These are phyloP conservation scores for Guyanaporus albipodus DNA, from an alignment of 768 basidiomycete species.

Conservation along the genomic window DNA sequence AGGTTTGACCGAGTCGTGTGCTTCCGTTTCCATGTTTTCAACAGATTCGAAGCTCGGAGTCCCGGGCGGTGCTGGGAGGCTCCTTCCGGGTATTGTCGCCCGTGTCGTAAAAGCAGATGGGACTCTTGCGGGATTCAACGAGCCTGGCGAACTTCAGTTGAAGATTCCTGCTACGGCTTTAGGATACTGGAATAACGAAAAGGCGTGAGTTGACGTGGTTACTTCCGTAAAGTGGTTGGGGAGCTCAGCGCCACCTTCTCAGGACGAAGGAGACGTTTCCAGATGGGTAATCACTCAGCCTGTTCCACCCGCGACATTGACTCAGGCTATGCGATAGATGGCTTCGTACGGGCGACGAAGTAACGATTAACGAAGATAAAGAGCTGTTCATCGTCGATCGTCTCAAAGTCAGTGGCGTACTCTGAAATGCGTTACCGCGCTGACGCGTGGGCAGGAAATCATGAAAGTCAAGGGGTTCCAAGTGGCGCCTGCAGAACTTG, in stretches of 20 bases:
- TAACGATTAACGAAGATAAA: constrained; percentile 46
- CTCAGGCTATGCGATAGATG: constrained; percentile 39
- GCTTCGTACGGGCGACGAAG: constrained; percentile 69
- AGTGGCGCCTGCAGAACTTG: constrained; percentile 71
- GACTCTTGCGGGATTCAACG: constrained; percentile 47
- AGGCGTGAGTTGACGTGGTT: constrained; percentile 48
- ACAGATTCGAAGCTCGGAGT: constrained; percentile 45
- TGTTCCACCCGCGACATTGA: not conserved
- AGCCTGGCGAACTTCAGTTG: constrained; percentile 58
- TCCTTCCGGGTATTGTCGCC: constrained; percentile 52
- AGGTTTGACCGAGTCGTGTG: constrained; percentile 69
- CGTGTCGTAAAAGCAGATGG: constrained; percentile 59
- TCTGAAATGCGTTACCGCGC: not conserved
- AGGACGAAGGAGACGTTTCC: constrained; percentile 69
- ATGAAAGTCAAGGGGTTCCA: constrained; percentile 71
- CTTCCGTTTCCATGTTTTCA: constrained; percentile 48
- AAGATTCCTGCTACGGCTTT: constrained; percentile 38
- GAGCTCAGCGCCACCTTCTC: not conserved
- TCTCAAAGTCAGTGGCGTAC: constrained; percentile 43
- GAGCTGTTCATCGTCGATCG: constrained; percentile 63
- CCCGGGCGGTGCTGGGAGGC: constrained; percentile 47
- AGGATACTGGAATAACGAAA: constrained; percentile 49
- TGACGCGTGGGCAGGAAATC: constrained; percentile 44
- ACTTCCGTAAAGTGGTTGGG: not conserved
- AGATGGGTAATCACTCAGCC: constrained; percentile 45